phyloP scores from a whole-genome alignment of 2,329 filamentous ascomycete genomes.

The Scedosporium dehoogii region DNA sequence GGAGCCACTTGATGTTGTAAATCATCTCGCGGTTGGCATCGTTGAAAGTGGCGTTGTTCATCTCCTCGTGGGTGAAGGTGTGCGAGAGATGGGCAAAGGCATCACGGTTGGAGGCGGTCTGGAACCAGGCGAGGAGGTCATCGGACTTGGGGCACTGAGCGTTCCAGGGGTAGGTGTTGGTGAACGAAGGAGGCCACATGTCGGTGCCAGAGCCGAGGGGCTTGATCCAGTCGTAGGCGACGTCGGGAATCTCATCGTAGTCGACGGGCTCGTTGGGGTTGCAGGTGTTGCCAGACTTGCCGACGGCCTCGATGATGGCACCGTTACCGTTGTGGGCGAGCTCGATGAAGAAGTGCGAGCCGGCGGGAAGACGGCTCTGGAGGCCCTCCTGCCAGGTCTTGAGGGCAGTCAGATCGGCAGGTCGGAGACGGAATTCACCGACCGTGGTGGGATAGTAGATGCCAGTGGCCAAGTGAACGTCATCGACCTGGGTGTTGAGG shows the following conservation, averaged over 20 bases:
- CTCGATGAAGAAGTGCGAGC: constrained; percentile 42
- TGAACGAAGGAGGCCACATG: constrained; percentile 37
- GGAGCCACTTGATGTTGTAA: constrained; percentile 51
- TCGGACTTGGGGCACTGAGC: constrained; percentile 38
- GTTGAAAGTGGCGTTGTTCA: constrained; percentile 50
- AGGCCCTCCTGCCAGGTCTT: constrained; percentile 29
- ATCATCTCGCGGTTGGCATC: constrained; percentile 47
- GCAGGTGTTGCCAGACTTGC: constrained; percentile 36
- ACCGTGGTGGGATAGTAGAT: constrained; percentile 36
- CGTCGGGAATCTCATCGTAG: constrained; percentile 32
- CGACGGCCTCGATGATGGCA: constrained; percentile 41
- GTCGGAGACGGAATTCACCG: constrained; percentile 36
- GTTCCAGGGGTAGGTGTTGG: constrained; percentile 39
- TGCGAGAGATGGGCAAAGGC: constrained; percentile 50
- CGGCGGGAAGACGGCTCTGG: constrained; percentile 36
- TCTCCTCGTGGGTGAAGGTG: constrained; percentile 49
- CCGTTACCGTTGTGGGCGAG: constrained; percentile 41
- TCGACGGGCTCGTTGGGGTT: constrained; percentile 29
- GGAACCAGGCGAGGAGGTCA: constrained; percentile 43
- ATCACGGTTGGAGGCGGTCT: constrained; percentile 35
- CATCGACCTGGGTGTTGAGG: constrained; percentile 49
- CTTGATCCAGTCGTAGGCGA: constrained; percentile 33
- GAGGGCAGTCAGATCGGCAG: constrained; percentile 36
- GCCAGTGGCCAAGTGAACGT: constrained; percentile 46
- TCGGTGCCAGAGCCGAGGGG: constrained; percentile 38